Evolutionary conservation across 2,329 filamentous ascomycete genomes (phyloP), one percentile per base, ranked within the genome.

Genomic region (Pseudogymnoascus sp.): DNA sequence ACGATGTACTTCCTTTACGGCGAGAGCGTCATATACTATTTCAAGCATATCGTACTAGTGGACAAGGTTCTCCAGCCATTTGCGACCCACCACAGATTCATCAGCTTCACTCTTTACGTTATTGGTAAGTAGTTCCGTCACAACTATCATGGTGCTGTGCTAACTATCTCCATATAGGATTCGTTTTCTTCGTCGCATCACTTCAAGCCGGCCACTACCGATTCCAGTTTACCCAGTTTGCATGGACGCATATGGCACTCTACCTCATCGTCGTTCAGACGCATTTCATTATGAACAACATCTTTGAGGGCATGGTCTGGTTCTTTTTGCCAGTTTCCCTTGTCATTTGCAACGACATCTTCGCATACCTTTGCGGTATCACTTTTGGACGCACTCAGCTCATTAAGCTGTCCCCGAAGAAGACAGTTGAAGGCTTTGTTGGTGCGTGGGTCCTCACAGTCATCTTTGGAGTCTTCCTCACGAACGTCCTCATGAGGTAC

Each of bases 1-100:
- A 96, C 93, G 68, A 97, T 99, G 93, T 99, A 99, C 80, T 99
- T 96, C 70, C 81, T 99, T 59, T 99, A 99, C 73, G 94, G 94
- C 72, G 94, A 99, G 78, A 97, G 91, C 71, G 93, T 99, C 72
- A 96, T 99, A 72, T 99, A 99, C 79, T 99, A 99, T 78, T 99
- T 99, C 79, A 99, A 99, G 82, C 94, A 99, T 74, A 93, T 99
- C 68, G 87, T 99, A 45, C 79, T 99, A 63, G 92, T 99, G 52
- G 94, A 99, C 77, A 90, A 89, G 75, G 89, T 97, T 52, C 80
- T 99, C 65, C 80, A 97, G 63, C 94, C 94, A 7, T 86, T 99
- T 73, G 92, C 94, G 61, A 97, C 93, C 13, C 94, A 99, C 78
- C 94, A 99, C 75, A 85, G 94, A 68, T 99, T 99, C 80, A 97